Evolutionary conservation across 2,329 filamentous ascomycete species (phyloP).

Genomic region (Chaetothyriales sp.): DNA sequence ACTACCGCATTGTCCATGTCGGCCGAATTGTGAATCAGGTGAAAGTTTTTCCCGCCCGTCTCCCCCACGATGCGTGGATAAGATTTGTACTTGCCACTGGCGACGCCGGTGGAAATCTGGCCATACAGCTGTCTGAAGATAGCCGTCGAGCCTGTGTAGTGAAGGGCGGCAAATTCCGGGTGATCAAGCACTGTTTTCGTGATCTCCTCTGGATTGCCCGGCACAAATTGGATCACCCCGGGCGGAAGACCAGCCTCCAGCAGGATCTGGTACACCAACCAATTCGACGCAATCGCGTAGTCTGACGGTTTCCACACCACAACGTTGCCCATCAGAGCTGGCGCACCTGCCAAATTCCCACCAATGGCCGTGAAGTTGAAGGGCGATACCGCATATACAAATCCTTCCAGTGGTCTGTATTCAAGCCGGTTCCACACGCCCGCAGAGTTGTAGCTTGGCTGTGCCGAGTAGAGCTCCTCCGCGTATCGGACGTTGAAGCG

Average conservation of each 20-base stretch:
- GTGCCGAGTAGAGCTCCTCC: conserved; percentile 75
- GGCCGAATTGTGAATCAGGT: conserved; percentile 58
- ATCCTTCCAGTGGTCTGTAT: conserved; percentile 72
- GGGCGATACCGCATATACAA: conserved; percentile 76
- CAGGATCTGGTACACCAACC: conserved; percentile 74
- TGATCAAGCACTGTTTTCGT: conserved; percentile 61
- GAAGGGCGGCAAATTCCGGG: conserved; percentile 63
- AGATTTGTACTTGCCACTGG: conserved; percentile 59
- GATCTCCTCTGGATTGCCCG: conserved; percentile 66
- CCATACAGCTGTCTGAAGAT: conserved; percentile 76
- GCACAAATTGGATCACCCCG: conserved; percentile 78
- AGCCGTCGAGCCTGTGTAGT: conserved; percentile 77
- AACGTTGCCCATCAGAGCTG: conserved; percentile 76
- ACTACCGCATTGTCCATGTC: conserved; percentile 59
- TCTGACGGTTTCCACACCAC: conserved; percentile 86
- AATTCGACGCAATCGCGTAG: conserved; percentile 66
- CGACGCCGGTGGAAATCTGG: conserved; percentile 66
- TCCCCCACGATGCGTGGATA: conserved; percentile 75
- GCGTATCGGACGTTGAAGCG: conserved; percentile 91
- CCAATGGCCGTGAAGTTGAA: conserved; percentile 95
- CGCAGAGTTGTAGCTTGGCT: conserved; percentile 68
- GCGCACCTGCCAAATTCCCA: conserved; percentile 64
- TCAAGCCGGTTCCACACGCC: conserved; percentile 83
- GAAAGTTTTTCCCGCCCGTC: conserved; percentile 80
- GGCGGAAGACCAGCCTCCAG: conserved; percentile 71